These are phyloP conservation scores for Austroboletus novae-zelandiae DNA, from an alignment of 1,284 basidiomycete species.

Conservation along the genomic window DNA sequence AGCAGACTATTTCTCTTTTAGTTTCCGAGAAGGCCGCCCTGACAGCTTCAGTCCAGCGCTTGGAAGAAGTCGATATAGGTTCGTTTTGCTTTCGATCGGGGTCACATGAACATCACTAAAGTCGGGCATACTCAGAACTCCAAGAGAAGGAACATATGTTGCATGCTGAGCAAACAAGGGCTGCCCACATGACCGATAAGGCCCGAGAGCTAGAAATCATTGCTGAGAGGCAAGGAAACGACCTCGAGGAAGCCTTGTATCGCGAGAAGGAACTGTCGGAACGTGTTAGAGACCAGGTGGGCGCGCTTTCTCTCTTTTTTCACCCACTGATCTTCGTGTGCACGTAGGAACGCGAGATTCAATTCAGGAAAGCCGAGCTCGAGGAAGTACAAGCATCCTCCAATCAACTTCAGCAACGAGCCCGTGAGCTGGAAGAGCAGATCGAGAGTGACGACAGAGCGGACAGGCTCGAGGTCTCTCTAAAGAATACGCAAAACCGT, in stretches of 20 bases:
- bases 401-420: conserved; percentile 51
- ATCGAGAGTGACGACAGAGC: conserved; percentile 78
- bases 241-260: conserved; percentile 35
- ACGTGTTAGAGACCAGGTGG: conserved; percentile 60
- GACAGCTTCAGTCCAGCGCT: conserved; percentile 48
- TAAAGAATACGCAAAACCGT: conserved; percentile 75
- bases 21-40: conserved; percentile 70
- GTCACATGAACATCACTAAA: neutral
- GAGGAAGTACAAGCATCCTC: conserved; percentile 53
- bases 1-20: conserved; percentile 62
- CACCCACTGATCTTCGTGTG: conserved; percentile 2
- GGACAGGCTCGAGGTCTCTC: conserved; percentile 64
- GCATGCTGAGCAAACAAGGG: conserved; percentile 41
- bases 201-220: conserved; percentile 43
- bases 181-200: conserved; percentile 40
- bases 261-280: conserved; percentile 58
- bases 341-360: conserved; percentile 67
- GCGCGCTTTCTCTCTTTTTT: no score
- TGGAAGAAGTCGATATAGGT: conserved; percentile 54
- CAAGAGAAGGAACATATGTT: conserved; percentile 45
- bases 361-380: conserved; percentile 52
- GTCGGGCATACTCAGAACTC: conserved; percentile 38
- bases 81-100: conserved; percentile 8
- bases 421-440: conserved; percentile 74
- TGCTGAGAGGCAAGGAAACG: conserved; percentile 37